Percentiles rank a stretch among this genome's conserved stretches.
Conservation (phyloP, 2,329 filamentous ascomycete genomes). For the Zymoseptoria ardabiliae region DNA sequence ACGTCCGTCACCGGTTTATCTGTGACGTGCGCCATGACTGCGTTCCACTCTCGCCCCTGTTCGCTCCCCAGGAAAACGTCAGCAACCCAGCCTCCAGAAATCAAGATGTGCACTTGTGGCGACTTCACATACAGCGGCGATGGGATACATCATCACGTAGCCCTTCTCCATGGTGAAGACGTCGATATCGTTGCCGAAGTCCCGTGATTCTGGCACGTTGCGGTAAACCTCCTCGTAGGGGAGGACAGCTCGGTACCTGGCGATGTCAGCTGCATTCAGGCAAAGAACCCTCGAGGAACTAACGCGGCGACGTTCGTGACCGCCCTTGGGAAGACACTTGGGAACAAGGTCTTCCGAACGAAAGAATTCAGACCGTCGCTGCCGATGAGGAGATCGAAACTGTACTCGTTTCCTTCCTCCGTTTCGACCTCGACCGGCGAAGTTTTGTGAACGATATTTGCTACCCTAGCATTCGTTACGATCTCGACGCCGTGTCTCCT, state of each 20-base stretch:
- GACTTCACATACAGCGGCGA: slow-evolving; percentile 23
- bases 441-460: slow-evolving; percentile 24
- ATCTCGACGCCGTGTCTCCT: slow-evolving; percentile 33
- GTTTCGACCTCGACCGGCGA: slow-evolving; percentile 27
- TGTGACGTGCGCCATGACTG: slow-evolving; percentile 38
- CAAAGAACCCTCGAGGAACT: neutral
- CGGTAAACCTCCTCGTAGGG: slow-evolving; percentile 33
- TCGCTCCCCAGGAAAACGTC: no score
- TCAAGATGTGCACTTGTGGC: no score
- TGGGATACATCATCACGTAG: slow-evolving; percentile 41
- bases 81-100: no score
- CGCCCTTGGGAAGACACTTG: slow-evolving; percentile 32
- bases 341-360: slow-evolving; percentile 34
- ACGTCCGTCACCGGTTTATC: slow-evolving; percentile 24
- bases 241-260: slow-evolving; percentile 32
- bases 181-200: slow-evolving; percentile 32
- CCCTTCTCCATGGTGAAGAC: slow-evolving; percentile 36
- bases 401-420: slow-evolving; percentile 11
- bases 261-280: neutral
- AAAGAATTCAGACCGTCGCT: slow-evolving; percentile 24
- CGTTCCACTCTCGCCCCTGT: slow-evolving; percentile 35
- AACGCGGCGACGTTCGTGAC: slow-evolving; percentile 39
- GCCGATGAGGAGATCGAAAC: slow-evolving; percentile 23
- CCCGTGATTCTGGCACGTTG: slow-evolving; percentile 10
- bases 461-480: slow-evolving; percentile 31